Conservation (phyloP, 495 filamentous ascomycete genomes). For the Penicillium cinerascens region DNA sequence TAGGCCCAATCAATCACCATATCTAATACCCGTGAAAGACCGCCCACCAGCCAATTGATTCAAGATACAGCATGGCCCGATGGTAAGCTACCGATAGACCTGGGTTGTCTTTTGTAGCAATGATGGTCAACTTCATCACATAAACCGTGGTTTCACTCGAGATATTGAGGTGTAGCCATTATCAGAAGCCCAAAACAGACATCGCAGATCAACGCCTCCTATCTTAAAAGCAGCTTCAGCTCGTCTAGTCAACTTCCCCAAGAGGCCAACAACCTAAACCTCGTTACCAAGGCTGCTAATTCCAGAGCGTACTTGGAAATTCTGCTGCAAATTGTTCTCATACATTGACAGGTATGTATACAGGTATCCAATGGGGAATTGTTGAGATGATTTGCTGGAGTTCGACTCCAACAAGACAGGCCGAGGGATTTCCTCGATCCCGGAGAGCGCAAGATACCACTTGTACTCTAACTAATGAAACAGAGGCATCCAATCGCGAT, state of each 20-base stretch:
- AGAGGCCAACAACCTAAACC: too few species aligned
- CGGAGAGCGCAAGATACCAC: not conserved
- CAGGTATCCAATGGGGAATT: conserved; percentile 2
- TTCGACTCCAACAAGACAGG: not conserved
- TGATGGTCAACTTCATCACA: too few species aligned
- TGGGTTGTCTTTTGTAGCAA: too few species aligned
- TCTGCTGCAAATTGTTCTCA: not conserved
- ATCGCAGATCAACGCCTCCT: too few species aligned
- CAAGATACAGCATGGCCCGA: too few species aligned
- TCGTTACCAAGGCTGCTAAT: too few species aligned
- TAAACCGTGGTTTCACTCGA: too few species aligned
- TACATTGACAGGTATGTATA: conserved; percentile 9
- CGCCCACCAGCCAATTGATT: not conserved
- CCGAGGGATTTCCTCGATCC: not conserved
- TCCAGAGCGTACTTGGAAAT: not conserved
- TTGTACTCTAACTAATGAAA: conserved; percentile 73
- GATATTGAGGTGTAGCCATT: too few species aligned
- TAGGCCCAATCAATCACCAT: not conserved
- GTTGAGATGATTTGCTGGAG: not conserved
- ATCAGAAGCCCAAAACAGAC: too few species aligned
- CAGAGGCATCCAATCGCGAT: conserved; percentile 88
- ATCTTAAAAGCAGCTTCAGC: too few species aligned
- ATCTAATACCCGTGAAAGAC: not conserved
- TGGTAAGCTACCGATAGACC: too few species aligned
- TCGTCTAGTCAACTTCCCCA: too few species aligned